Evolutionary conservation across 306 rosid species (phyloP).

Genomic region (Luffa acutangula): DNA sequence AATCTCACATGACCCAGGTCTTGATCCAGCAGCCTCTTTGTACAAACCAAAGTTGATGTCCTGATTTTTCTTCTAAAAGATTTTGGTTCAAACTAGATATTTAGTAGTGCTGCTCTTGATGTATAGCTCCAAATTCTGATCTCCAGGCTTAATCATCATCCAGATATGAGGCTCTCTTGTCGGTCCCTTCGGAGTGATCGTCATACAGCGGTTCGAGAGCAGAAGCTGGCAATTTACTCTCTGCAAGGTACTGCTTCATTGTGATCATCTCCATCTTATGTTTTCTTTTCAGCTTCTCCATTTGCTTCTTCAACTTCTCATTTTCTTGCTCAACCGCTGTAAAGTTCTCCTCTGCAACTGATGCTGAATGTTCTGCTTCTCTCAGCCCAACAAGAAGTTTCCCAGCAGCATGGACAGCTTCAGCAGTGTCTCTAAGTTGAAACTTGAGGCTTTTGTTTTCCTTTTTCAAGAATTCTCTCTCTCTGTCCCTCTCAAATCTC

Average conservation of each 20-base stretch:
- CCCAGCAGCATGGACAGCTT: constrained; percentile 98
- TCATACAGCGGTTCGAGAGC: constrained; percentile 55
- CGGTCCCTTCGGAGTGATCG: constrained; percentile 38
- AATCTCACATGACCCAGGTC: constrained; percentile 16
- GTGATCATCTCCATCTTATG: constrained; percentile 94
- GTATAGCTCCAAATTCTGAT: constrained; percentile 93
- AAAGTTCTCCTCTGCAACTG: constrained; percentile 67
- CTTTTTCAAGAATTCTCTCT: constrained; percentile 66
- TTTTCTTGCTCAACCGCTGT: constrained; percentile 50
- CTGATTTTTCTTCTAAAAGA: background rate
- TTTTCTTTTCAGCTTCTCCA: constrained; percentile 76
- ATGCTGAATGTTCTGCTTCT: constrained; percentile 80
- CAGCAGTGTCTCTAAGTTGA: constrained; percentile 95
- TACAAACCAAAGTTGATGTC: background rate
- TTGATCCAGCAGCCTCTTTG: background rate
- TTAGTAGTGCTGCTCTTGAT: constrained; percentile 65
- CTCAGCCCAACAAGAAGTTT: constrained; percentile 87
- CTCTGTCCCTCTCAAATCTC: constrained; percentile 88
- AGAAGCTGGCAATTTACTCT: constrained; percentile 78
- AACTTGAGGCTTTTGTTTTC: constrained; percentile 73
- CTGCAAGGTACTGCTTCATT: constrained; percentile 86
- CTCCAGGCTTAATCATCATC: constrained; percentile 91
- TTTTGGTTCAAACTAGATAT: background rate
- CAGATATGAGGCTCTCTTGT: constrained; percentile 19
- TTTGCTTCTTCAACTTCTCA: constrained; percentile 66